Evolutionary conservation across 1,284 basidiomycete genomes (phyloP).

Genomic region (Bjerkandera adusta): DNA sequence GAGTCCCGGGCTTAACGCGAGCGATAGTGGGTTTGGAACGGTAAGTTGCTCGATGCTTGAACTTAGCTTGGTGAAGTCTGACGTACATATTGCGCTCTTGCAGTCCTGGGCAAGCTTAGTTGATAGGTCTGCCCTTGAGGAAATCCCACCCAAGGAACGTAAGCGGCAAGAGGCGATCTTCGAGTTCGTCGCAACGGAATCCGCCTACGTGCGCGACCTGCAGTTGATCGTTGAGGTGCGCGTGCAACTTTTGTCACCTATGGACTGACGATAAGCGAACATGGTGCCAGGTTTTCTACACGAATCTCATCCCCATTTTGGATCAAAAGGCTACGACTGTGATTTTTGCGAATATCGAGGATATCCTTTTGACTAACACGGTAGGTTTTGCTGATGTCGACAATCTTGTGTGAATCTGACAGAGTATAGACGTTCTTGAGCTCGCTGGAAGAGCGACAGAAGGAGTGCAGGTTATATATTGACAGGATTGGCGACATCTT

Average conservation of each 20-base stretch:
- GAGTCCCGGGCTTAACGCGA: too few relatives aligned
- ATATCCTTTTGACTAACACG: slow-evolving; percentile 85
- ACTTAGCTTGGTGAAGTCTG: too few relatives aligned
- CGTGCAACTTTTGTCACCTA: not conserved
- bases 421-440: slow-evolving; percentile 69
- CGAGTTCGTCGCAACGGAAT: slow-evolving; percentile 88
- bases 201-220: slow-evolving; percentile 83
- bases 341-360: slow-evolving; percentile 93
- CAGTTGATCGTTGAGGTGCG: slow-evolving; percentile 86
- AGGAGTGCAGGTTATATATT: slow-evolving; percentile 86
- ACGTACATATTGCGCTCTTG: too few relatives aligned
- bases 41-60: slow-evolving; percentile 39
- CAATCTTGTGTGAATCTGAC: slow-evolving; percentile 16
- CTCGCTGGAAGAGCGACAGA: slow-evolving; percentile 87
- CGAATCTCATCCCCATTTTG: slow-evolving; percentile 71
- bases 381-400: slow-evolving; percentile 37
- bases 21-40: slow-evolving; percentile 57
- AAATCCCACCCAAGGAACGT: slow-evolving; percentile 74
- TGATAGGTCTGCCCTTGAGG: slow-evolving; percentile 76
- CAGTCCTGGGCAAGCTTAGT: slow-evolving; percentile 92
- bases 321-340: slow-evolving; percentile 77
- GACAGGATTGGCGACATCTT: slow-evolving; percentile 88
- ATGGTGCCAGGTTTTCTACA: slow-evolving; percentile 70
- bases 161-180: slow-evolving; percentile 92
- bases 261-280: not conserved